These are phyloP conservation scores for Sporothrix euskadiensis DNA, from an alignment of 2,329 filamentous ascomycete genomes.

Conservation along the genomic window DNA sequence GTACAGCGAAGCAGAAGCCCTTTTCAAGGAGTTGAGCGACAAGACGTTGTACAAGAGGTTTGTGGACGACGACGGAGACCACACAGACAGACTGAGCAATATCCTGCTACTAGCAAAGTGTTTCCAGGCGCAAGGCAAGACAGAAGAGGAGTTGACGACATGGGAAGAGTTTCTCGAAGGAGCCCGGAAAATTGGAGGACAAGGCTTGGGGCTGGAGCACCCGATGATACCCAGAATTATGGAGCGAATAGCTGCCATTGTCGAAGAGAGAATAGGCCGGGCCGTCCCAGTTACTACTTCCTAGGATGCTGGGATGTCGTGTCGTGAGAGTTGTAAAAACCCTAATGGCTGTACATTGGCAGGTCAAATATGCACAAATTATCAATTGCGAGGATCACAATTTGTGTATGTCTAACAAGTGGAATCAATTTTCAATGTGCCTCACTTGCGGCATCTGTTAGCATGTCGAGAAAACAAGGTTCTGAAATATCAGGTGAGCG, in stretches of 20 bases:
- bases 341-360: no score
- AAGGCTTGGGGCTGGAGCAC: not conserved
- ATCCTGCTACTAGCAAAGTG: not conserved
- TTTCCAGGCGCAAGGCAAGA: not conserved
- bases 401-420: not conserved
- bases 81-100: not conserved
- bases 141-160: not conserved
- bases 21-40: not conserved
- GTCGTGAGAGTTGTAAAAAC: no score
- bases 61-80: not conserved
- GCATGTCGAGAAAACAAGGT: no score
- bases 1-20: not conserved
- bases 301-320: not conserved
- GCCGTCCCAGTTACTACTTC: not conserved
- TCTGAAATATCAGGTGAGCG: no score
- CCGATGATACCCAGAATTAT: not conserved
- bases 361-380: no score
- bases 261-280: not conserved
- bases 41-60: not conserved
- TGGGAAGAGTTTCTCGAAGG: not conserved
- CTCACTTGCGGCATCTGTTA: no score
- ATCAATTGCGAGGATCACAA: no score
- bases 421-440: no score
- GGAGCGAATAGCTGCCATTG: not conserved
- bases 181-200: not conserved